Conservation (phyloP, 768 basidiomycete genomes). For the Naganishia onofrii region DNA sequence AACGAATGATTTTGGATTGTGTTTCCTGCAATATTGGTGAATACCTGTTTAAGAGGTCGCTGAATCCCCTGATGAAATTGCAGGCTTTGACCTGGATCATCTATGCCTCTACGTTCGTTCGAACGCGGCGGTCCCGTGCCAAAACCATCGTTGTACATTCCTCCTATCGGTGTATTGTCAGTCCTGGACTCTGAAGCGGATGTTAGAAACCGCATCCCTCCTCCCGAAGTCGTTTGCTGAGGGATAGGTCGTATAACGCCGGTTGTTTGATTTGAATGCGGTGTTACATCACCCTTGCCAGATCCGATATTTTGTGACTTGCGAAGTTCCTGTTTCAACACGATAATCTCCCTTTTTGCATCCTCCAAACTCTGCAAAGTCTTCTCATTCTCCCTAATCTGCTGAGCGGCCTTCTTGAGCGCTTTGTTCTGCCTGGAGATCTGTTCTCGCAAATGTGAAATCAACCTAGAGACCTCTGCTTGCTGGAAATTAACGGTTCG, state of each 20-base stretch:
- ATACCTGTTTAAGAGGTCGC: not conserved
- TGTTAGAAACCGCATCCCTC: not conserved
- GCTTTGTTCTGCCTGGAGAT: slow-evolving; percentile 28
- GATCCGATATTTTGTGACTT: not conserved
- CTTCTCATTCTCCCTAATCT: slow-evolving; percentile 22
- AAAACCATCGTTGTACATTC: slow-evolving; percentile 11
- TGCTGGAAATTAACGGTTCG: slow-evolving; percentile 27
- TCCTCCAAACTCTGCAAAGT: slow-evolving; percentile 5
- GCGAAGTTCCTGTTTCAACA: slow-evolving; percentile 3
- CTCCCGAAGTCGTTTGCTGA: not conserved
- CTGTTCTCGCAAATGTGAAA: slow-evolving; percentile 24
- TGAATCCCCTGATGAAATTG: not conserved
- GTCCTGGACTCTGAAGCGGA: not conserved
- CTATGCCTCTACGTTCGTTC: not conserved
- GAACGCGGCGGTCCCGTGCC: not conserved
- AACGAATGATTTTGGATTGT: not conserved
- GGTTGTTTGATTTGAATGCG: not conserved
- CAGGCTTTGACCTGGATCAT: no score
- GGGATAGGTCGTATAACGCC: slow-evolving; percentile 10
- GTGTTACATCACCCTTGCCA: no score
- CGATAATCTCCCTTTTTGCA: slow-evolving; percentile 14
- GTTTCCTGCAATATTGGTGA: not conserved
- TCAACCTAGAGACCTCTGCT: slow-evolving; percentile 23
- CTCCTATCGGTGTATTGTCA: not conserved
- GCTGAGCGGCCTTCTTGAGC: slow-evolving; percentile 25